Percentiles rank a stretch among this genome's conserved stretches.
These are phyloP conservation scores for Huiozyma sinensis DNA, from an alignment of 805 yeast genomes.

Conservation along the genomic window DNA sequence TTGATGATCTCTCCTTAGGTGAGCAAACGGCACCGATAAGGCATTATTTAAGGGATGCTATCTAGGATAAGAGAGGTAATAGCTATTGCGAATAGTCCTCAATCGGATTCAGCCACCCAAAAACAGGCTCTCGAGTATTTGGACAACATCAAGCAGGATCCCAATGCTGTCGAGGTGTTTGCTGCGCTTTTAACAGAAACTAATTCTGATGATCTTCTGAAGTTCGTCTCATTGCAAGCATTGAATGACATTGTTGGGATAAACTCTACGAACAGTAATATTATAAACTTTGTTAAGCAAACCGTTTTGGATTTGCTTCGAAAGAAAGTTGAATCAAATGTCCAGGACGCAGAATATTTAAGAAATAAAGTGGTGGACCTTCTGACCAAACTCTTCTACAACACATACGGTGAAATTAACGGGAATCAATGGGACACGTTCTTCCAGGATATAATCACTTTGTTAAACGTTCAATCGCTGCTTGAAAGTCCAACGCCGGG, in stretches of 20 bases:
- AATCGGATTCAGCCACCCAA: constrained; percentile 50
- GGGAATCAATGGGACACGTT: constrained; percentile 24
- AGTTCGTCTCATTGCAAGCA: constrained; percentile 26
- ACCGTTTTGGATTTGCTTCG: constrained; percentile 17
- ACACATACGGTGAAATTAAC: constrained; percentile 25
- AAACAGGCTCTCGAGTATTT: constrained; percentile 38
- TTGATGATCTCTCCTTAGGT: too few species aligned
- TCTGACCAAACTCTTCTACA: constrained; percentile 23
- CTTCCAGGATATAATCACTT: constrained; percentile 21
- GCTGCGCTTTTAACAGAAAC: constrained; percentile 17
- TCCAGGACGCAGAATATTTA: constrained; percentile 23
- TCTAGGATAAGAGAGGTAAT: constrained; percentile 81
- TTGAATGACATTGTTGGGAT: constrained; percentile 17
- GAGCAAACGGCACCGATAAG: too few species aligned
- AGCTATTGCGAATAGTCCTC: constrained; percentile 64
- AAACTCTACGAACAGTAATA: constrained; percentile 4
- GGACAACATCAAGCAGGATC: constrained; percentile 19
- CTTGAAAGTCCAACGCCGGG: constrained; percentile 4
- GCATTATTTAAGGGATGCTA: constrained; percentile 7
- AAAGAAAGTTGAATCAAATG: constrained; percentile 11
- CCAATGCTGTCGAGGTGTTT: constrained; percentile 20
- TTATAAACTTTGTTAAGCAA: constrained; percentile 14
- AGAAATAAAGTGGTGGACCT: constrained; percentile 27
- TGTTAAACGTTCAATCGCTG: constrained; percentile 15
- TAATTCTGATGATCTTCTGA: constrained; percentile 19